Percentiles rank a stretch among this genome's conserved stretches.
Conservation (phyloP, 2,329 filamentous ascomycete species). For the Balansia obtecta region DNA sequence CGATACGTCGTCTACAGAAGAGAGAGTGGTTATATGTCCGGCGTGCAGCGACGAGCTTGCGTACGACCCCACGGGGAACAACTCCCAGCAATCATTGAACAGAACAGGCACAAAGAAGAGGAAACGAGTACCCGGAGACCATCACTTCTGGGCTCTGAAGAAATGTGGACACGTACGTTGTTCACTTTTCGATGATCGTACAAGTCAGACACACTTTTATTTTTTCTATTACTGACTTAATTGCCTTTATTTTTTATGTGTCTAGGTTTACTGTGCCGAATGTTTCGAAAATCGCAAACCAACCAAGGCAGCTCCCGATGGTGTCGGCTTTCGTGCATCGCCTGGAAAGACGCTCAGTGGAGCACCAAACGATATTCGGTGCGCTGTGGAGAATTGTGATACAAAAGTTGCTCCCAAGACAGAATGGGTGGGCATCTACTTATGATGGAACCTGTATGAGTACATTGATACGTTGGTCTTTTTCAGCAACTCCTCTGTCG, state of each 20-base stretch:
- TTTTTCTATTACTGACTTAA: not conserved
- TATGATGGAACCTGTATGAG: conserved; percentile 19
- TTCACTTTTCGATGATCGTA: conserved; percentile 12
- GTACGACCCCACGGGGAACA: conserved; percentile 43
- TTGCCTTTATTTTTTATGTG: not conserved
- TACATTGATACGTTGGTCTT: not conserved
- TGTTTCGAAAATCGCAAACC: conserved; percentile 46
- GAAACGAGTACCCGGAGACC: conserved; percentile 47
- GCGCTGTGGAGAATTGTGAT: conserved; percentile 44
- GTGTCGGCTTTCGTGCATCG: conserved; percentile 26
- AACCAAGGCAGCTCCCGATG: conserved; percentile 19
- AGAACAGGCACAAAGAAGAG: conserved; percentile 20
- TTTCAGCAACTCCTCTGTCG: not conserved
- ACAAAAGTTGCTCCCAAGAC: conserved; percentile 40
- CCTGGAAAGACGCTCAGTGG: conserved; percentile 15
- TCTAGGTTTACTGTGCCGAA: conserved; percentile 48
- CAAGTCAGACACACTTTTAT: not conserved
- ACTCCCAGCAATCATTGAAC: conserved; percentile 9
- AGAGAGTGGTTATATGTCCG: conserved; percentile 68
- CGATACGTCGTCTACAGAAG: conserved; percentile 47
- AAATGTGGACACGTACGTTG: conserved; percentile 74
- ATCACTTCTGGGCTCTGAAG: conserved; percentile 87
- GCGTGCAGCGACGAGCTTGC: conserved; percentile 79
- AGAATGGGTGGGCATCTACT: conserved; percentile 50
- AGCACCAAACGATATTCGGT: conserved; percentile 27